Percentiles rank a stretch among this genome's conserved stretches.
These are phyloP conservation scores for Parathielavia hyrcaniae DNA, from an alignment of 495 filamentous ascomycete species.

Conservation along the genomic window DNA sequence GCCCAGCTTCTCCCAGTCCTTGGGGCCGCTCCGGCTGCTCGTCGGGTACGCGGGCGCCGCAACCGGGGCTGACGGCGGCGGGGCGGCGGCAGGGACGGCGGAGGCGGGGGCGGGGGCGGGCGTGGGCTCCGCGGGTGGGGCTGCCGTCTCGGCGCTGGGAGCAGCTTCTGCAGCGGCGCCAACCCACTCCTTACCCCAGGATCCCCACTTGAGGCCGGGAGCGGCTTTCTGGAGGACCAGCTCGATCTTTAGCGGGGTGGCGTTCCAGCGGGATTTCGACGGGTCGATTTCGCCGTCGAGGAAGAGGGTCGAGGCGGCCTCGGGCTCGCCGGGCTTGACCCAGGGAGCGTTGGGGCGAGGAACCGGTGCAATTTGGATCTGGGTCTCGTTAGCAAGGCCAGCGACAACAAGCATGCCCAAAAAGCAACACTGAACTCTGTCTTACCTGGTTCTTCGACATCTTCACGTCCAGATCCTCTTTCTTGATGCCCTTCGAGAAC, in stretches of 20 bases:
- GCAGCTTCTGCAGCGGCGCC: constrained; percentile 3
- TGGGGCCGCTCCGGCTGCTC: constrained; percentile 74
- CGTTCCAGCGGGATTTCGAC: constrained; percentile 50
- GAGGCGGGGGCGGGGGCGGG: not conserved
- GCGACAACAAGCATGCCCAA: too few species aligned
- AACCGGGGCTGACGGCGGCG: constrained; percentile 7
- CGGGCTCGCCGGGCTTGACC: constrained; percentile 25
- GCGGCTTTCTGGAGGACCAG: constrained; percentile 62
- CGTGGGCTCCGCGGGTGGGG: not conserved
- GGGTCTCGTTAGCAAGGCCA: constrained; percentile 1
- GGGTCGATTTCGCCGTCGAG: constrained; percentile 63
- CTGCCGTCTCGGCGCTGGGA: not conserved
- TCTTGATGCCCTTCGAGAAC: constrained; percentile 38
- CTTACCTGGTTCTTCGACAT: constrained; percentile 28
- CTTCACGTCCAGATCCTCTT: constrained; percentile 29
- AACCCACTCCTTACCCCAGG: constrained; percentile 35
- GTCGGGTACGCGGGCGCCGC: constrained; percentile 69
- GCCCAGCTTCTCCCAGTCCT: constrained; percentile 83
- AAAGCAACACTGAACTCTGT: not conserved
- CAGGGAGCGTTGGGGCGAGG: constrained; percentile 26
- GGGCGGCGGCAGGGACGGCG: not conserved
- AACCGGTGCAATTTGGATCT: constrained; percentile 27
- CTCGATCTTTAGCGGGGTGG: constrained; percentile 81
- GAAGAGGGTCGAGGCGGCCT: constrained; percentile 53
- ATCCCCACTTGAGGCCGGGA: constrained; percentile 67